phyloP scores from a whole-genome alignment of 1,284 basidiomycete species.

The Fomitopsis palustris region DNA sequence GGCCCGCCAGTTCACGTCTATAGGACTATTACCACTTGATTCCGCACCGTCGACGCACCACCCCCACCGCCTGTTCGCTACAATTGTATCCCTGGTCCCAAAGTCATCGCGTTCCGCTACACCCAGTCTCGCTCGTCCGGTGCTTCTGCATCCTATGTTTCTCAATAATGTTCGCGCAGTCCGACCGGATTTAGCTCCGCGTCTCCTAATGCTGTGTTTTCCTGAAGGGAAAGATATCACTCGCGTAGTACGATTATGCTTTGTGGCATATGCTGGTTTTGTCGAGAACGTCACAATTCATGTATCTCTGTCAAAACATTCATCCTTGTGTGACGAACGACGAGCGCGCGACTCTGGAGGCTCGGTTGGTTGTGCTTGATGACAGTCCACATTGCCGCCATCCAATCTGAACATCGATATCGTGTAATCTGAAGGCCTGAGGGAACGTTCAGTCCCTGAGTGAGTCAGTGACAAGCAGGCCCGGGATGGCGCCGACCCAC shows the following conservation, averaged over 20 bases:
- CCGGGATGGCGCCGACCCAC: too few species aligned
- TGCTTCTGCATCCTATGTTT: slow-evolving; percentile 12
- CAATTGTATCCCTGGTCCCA: slow-evolving; percentile 8
- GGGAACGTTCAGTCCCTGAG: too few species aligned
- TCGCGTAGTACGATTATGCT: slow-evolving; percentile 1
- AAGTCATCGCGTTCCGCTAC: background rate
- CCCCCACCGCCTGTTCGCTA: background rate
- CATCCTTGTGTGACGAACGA: background rate
- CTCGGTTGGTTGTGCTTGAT: background rate
- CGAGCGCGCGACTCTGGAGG: background rate
- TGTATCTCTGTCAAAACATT: slow-evolving; percentile 3
- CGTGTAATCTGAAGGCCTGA: too few species aligned
- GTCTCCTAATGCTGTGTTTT: slow-evolving; percentile 7
- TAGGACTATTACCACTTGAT: slow-evolving; percentile 9
- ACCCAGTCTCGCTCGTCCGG: background rate
- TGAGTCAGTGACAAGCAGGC: too few species aligned
- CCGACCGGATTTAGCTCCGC: background rate
- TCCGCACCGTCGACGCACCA: slow-evolving; percentile 5
- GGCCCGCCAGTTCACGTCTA: slow-evolving; percentile 4
- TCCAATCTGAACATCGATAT: too few species aligned
- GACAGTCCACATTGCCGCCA: too few species aligned
- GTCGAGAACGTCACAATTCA: background rate
- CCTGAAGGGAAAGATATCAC: slow-evolving; percentile 11
- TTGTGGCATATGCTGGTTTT: slow-evolving; percentile 2
- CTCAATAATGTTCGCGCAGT: slow-evolving; percentile 4